Percentiles rank a stretch among this genome's conserved stretches.
These are phyloP conservation scores for Apiotrichum porosum DNA, from an alignment of 1,284 basidiomycete genomes.

Conservation along the genomic window DNA sequence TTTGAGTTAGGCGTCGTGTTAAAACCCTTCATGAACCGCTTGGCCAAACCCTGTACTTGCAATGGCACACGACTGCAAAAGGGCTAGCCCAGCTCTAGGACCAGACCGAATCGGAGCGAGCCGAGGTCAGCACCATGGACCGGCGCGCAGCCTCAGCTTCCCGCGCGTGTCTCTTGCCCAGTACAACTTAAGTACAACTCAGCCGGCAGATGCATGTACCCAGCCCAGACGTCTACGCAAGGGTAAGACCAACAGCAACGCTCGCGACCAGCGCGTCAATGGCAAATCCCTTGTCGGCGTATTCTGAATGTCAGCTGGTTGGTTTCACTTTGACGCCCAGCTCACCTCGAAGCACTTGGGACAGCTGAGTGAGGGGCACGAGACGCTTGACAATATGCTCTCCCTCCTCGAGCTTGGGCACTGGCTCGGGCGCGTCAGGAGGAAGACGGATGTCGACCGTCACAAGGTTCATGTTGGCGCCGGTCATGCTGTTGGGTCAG, in stretches of 20 bases:
- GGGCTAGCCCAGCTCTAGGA: too few species aligned
- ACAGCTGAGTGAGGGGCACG: constrained; percentile 63
- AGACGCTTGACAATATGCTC: constrained; percentile 73
- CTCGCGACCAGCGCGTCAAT: constrained; percentile 72
- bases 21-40: too few species aligned
- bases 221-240: too few species aligned
- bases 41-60: too few species aligned
- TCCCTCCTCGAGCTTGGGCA: constrained; percentile 54
- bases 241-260: constrained; percentile 64
- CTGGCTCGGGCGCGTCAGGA: constrained; percentile 42
- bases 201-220: too few species aligned
- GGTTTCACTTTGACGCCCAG: background rate
- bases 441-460: constrained; percentile 49
- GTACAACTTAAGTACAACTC: too few species aligned
- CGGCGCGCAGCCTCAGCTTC: too few species aligned
- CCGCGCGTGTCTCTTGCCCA: too few species aligned
- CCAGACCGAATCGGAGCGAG: too few species aligned
- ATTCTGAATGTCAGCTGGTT: constrained; percentile 54
- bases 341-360: constrained; percentile 61
- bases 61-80: too few species aligned
- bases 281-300: constrained; percentile 65
- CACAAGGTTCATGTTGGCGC: constrained; percentile 52
- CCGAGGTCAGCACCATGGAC: too few species aligned
- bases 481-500: constrained; percentile 51
- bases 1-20: too few species aligned